These are phyloP conservation scores for Elongisporangium anandrum DNA, from an alignment of 352 stramenopile species.

Conservation along the genomic window DNA sequence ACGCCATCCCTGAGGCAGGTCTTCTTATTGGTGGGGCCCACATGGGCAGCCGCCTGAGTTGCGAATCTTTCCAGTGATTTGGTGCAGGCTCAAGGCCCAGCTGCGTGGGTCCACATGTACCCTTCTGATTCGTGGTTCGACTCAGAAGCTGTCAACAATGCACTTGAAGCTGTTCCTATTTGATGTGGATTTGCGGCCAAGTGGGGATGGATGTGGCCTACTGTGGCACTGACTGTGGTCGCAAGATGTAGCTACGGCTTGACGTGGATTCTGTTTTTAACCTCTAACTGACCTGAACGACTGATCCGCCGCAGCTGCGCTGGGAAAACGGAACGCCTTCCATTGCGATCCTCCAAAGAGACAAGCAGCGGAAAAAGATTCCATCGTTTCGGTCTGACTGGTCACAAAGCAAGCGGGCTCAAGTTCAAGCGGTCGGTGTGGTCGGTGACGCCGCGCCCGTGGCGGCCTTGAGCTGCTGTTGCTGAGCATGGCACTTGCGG, in stretches of 20 bases:
- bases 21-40: not conserved
- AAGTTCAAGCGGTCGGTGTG: not conserved
- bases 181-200: not conserved
- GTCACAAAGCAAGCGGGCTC: not conserved
- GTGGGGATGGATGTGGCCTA: not conserved
- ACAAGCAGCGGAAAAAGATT: not conserved
- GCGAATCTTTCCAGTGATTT: not conserved
- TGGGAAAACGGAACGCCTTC: not conserved
- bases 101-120: not conserved
- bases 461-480: slow-evolving; percentile 24
- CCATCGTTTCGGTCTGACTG: not conserved
- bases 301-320: not conserved
- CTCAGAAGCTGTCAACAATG: not conserved
- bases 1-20: not conserved
- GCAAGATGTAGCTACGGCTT: not conserved
- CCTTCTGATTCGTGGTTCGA: not conserved
- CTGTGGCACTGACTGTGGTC: not conserved
- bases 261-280: not conserved
- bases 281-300: not conserved
- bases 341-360: not conserved
- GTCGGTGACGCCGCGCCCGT: not conserved
- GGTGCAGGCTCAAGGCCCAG: not conserved
- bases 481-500: slow-evolving; percentile 66
- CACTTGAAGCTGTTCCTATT: not conserved
- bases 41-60: not conserved